Conservation (phyloP, 495 filamentous ascomycete species). For the Lasiosphaeriaceae sp. region DNA sequence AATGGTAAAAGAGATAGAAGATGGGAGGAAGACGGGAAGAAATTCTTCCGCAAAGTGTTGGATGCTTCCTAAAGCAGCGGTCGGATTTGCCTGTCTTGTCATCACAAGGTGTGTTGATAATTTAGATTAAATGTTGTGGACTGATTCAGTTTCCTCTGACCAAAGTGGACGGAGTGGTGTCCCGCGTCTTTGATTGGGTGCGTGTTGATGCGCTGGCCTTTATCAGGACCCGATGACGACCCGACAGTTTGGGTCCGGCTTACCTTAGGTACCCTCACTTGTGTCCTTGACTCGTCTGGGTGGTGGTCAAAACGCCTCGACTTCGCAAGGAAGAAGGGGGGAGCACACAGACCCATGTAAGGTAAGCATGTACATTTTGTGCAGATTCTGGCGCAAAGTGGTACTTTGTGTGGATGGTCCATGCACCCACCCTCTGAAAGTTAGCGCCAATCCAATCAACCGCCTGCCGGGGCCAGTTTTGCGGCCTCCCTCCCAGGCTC, state of each 20-base stretch:
- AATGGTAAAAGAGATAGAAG: too few species aligned
- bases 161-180: not conserved
- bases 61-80: not conserved
- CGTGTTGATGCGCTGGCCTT: not conserved
- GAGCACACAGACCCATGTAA: too few species aligned
- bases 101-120: not conserved
- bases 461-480: not conserved
- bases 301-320: not conserved
- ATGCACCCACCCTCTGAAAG: too few species aligned
- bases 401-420: too few species aligned
- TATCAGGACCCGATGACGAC: conserved; percentile 4
- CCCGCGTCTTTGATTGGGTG: not conserved
- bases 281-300: not conserved
- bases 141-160: not conserved
- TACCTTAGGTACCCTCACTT: not conserved
- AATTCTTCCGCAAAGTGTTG: not conserved
- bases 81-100: not conserved
- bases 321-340: not conserved
- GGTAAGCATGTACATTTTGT: too few species aligned
- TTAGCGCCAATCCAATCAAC: not conserved
- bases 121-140: not conserved
- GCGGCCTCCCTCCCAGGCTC: not conserved
- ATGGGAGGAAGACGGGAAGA: too few species aligned
- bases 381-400: too few species aligned
- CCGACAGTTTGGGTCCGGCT: conserved; percentile 15